Base-by-base conservation (phyloP, 2,329 filamentous ascomycete species). In the Zasmidium cellare region DNA sequence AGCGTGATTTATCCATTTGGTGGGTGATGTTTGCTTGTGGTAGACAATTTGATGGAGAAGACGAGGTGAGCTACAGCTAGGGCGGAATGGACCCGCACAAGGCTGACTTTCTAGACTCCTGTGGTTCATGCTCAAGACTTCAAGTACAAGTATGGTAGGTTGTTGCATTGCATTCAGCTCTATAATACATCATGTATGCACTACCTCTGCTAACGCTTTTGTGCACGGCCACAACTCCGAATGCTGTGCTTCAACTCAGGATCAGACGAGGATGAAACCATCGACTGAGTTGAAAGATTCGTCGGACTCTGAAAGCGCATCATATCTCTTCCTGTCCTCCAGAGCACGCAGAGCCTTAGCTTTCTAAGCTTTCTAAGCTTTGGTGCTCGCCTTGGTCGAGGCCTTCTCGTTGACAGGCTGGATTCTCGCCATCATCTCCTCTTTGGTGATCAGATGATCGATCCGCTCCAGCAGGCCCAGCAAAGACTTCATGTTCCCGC, bases 391-490 rank as follows among this genome's bases (percentile, higher is more conserved):
- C 38, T 55, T 57, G 54, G 59, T 71, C 72, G 76, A 69, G 18
- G 46, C 20, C 69, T 77, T 76, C 56, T 76, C 75, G n/a, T 72
- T 70, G 64, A 74, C 77, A 5, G 91, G 91, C 75, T 94, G 88
- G 70, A 99, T 97, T 59, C 92, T 85, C 44, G 94, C 94, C 94
- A 99, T 99, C 94, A 99, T 99, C 82, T 99, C 94, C 79, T 99
- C 94, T 83, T 97, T 97, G 55, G 96, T 99, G 71, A 99, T 99
- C 70, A 99, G 82, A 76, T 99, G 94, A 73, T 99, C 94, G 61
- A 99, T 96, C 63, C 92, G 84, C 82, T 96, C 92, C 71, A 96
- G 73, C 55, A 93, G 78, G 11, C 91, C 91, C 65, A 96, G 78
- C 69, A 96, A 77, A 72, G 88, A 92, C 87, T 94, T 96, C 91